A percentile compares a stretch with the other conserved stretches of the same genome.
phyloP scores from a whole-genome alignment of 1,139 yeast species.

The Pneumocystis oryctolagi region DNA sequence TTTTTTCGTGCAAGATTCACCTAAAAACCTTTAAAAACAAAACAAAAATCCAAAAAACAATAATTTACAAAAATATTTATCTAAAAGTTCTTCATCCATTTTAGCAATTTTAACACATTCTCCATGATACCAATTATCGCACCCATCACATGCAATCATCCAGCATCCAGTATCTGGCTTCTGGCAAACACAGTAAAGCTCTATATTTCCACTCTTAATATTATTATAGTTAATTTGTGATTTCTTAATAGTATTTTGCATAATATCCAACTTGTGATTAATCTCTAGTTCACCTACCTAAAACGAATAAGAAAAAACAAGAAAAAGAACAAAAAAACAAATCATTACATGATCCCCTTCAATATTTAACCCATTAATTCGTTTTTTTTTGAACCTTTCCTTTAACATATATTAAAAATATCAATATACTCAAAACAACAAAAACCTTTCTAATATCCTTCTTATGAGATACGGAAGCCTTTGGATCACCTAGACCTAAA shows the following conservation, averaged over 20 bases:
- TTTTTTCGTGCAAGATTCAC: conserved; percentile 48
- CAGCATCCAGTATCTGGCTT: conserved; percentile 59
- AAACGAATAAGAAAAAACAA: background rate
- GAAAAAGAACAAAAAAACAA: background rate
- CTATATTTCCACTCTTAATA: conserved; percentile 27
- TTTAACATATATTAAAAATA: background rate
- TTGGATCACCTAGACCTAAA: background rate
- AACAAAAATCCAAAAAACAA: background rate
- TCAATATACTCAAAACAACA: background rate
- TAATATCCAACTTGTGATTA: background rate
- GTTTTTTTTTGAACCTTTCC: background rate
- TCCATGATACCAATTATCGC: conserved; percentile 93
- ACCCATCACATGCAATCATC: conserved; percentile 88
- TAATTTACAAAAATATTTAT: conserved; percentile 43
- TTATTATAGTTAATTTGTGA: background rate
- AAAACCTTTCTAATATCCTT: background rate
- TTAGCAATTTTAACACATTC: conserved; percentile 50
- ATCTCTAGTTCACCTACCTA: background rate
- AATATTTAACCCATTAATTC: background rate
- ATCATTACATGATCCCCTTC: background rate
- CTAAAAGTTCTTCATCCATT: conserved; percentile 43
- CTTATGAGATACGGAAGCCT: background rate
- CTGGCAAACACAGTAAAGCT: conserved; percentile 65
- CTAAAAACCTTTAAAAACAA: background rate
- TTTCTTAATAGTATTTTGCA: background rate